Percentiles rank a stretch among this genome's conserved stretches.
Evolutionary conservation across 176 grass and related monocot species (phyloP).

Genomic region (Triticum turgidum): DNA sequence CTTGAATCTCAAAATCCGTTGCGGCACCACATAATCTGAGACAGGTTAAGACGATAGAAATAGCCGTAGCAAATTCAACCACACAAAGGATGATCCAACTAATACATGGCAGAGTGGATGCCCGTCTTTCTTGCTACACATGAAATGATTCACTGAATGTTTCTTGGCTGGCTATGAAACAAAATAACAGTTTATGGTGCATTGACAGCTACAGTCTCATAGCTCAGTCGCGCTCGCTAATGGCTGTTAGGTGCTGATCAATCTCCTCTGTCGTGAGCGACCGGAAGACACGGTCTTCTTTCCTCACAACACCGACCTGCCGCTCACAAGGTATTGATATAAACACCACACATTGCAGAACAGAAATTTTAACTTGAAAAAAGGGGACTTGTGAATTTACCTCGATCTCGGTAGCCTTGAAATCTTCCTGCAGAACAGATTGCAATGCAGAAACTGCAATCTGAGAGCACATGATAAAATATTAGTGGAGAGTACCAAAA

Average conservation of each 20-base stretch:
- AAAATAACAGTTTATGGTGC: constrained; percentile 24
- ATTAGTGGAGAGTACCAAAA: constrained; percentile 14
- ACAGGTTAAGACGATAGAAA: not conserved
- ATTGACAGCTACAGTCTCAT: not conserved
- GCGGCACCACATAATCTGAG: not conserved
- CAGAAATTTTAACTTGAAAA: not conserved
- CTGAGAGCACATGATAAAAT: constrained; percentile 26
- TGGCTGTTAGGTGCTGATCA: constrained; percentile 92
- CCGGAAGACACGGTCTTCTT: constrained; percentile 70
- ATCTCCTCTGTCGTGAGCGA: constrained; percentile 80
- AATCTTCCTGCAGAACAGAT: constrained; percentile 97
- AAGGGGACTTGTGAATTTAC: not conserved
- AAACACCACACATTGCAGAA: not conserved
- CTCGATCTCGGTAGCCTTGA: constrained; percentile 92
- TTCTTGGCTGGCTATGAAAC: constrained; percentile 37
- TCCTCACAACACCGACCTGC: constrained; percentile 82
- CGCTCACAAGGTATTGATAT: constrained; percentile 7
- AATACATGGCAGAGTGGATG: constrained; percentile 9
- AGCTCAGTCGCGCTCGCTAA: constrained; percentile 80
- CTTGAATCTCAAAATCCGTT: not conserved
- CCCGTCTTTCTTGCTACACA: constrained; percentile 30
- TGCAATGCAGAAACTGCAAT: constrained; percentile 93
- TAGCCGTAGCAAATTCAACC: constrained; percentile 29
- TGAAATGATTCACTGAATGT: constrained; percentile 24
- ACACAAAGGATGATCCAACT: constrained; percentile 10